phyloP scores from a whole-genome alignment of 2,329 filamentous ascomycete species.

The Gliomastix tumulicola region DNA sequence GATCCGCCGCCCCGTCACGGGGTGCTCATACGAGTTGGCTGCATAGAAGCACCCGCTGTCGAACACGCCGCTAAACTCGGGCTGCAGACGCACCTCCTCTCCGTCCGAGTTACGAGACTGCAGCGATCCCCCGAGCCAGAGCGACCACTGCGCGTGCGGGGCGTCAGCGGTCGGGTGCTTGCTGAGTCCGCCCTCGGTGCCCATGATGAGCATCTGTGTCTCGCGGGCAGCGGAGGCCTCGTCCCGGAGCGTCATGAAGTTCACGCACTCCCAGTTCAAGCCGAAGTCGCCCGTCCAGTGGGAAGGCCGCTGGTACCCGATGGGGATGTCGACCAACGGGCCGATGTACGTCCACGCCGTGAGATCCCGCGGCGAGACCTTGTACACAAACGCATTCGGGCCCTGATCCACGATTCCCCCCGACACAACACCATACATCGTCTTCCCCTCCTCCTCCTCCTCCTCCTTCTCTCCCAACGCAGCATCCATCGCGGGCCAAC shows the following conservation, averaged over 20 bases:
- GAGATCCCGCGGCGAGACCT: conserved; percentile 27
- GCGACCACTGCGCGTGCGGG: conserved; percentile 7
- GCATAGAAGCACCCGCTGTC: conserved; percentile 42
- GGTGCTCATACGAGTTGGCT: conserved; percentile 40
- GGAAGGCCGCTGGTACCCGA: conserved; percentile 25
- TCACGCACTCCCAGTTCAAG: conserved; percentile 43
- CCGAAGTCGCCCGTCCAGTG: conserved; percentile 42
- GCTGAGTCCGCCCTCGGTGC: conserved; percentile 30
- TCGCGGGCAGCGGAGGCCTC: conserved; percentile 11
- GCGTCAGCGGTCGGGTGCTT: conserved; percentile 7
- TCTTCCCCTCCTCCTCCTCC: conserved; percentile 13
- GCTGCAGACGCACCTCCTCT: conserved; percentile 18
- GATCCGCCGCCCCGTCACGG: conserved; percentile 27
- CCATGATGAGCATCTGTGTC: conserved; percentile 32
- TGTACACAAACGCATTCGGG: conserved; percentile 39
- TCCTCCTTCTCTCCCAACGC: conserved; percentile 10
- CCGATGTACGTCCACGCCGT: conserved; percentile 37
- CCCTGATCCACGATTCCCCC: conserved; percentile 32
- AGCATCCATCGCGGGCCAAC: conserved; percentile 17
- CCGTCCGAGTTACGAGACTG: conserved; percentile 5
- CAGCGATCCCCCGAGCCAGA: conserved; percentile 36
- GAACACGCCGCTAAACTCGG: conserved; percentile 33
- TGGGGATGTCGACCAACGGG: conserved; percentile 28
- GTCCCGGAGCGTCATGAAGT: conserved; percentile 32
- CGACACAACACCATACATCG: conserved; percentile 38